Evolutionary conservation across 2,329 filamentous ascomycete species (phyloP), one percentile per base, ranked within the genome.

Genomic region (Fusarium sp.): DNA sequence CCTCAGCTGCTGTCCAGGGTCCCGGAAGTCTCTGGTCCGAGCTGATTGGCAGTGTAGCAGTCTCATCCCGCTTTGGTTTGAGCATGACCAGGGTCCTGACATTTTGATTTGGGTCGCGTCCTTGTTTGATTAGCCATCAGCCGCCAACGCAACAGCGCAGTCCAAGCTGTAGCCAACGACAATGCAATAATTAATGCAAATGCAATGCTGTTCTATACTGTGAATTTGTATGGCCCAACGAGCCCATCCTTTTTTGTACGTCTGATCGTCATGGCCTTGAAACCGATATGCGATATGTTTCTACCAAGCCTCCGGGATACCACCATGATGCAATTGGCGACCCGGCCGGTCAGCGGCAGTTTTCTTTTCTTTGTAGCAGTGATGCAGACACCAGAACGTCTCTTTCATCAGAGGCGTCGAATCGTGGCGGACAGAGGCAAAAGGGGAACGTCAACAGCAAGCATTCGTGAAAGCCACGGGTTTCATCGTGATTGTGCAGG

Each of bases 31-130:
- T 30, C 56, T 62, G 46, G 43, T 34, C 52, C 52, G 46, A 53
- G 30, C 46, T 24, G 25, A 46, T 44, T 70, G 60, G 71, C 61
- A 70, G 63, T 44, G 50, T 43, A 43, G 34, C 18, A 53, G n/a
- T 58, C 70, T 72, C 63, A 72, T 75, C 59, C 73, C 70, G 62
- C 65, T 66, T 61, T 70, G 53, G 70, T 74, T 72, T 75, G 73
- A 75, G 61, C 52, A 51, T 74, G 43, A 59, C 65, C 49, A 49
- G 72, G 72, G 54, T 62, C 30, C 25, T 27, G 50, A 42, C 47
- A 46, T 63, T 60, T 56, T 54, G 42, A 46, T 63, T 60, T 56
- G 56, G 44, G 70, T 55, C 50, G 53, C 53, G 54, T 38, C 34
- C 34, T 38, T 59, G 66, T 66, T 72, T 60, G 68, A 60, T 61